Conservation (phyloP, 306 rosid species). For the barrel medic (Medicago truncatula) region MtrunA17r5.0-ANR NC_053043.1:12258001-12258500, state of each 20-base stretch:
- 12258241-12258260: background rate
- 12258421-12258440: constrained; percentile 51
- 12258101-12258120: no score
- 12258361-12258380: no score
- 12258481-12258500: constrained; percentile 34
- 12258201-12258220: constrained; percentile 15
- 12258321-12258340: constrained; percentile 16
- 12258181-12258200: constrained; percentile 34
- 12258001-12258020: no score
- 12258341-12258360: constrained; percentile 8
- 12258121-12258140: background rate
- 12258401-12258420: constrained; percentile 20
- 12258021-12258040: no score
- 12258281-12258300: constrained; percentile 20
- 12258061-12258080: no score
- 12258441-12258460: constrained; percentile 62
- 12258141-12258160: constrained; percentile 11
- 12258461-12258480: constrained; percentile 22
- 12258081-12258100: no score
- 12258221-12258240: background rate
- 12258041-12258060: no score
- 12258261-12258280: no score
- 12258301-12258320: constrained; percentile 36
- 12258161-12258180: no score
- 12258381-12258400: background rate